Evolutionary conservation across 2,329 filamentous ascomycete species (phyloP).

Genomic region (Leptosphaerulina australis): DNA sequence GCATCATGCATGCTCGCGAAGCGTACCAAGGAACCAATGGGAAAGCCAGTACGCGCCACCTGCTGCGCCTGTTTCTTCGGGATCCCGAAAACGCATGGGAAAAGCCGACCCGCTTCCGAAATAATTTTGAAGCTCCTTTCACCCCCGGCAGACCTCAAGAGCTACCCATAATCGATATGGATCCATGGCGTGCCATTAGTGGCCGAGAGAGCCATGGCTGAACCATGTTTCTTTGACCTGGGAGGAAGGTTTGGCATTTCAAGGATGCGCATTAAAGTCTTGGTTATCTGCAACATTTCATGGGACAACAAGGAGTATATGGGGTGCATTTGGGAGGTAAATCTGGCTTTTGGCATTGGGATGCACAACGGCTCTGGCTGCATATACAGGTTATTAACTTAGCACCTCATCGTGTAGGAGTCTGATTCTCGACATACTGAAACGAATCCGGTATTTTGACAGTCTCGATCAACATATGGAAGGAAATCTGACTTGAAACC

Average conservation of each 20-base stretch:
- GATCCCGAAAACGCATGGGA: slow-evolving; percentile 44
- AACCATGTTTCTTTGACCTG: background rate
- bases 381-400: slow-evolving; percentile 15
- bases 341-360: slow-evolving; percentile 2
- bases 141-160: slow-evolving; percentile 37
- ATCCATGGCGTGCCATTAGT: slow-evolving; percentile 48
- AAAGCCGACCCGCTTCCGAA: slow-evolving; percentile 35
- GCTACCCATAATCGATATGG: slow-evolving; percentile 42
- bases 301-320: slow-evolving; percentile 5
- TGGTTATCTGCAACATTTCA: slow-evolving; percentile 11
- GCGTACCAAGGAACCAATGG: slow-evolving; percentile 37
- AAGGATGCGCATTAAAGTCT: background rate
- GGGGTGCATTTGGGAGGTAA: slow-evolving; percentile 13
- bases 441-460: slow-evolving; percentile 6
- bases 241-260: background rate
- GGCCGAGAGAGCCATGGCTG: slow-evolving; percentile 49
- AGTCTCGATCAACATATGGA: slow-evolving; percentile 14
- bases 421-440: slow-evolving; percentile 18
- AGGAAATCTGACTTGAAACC: background rate
- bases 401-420: slow-evolving; percentile 15
- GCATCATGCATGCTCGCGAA: slow-evolving; percentile 46
- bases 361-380: slow-evolving; percentile 6
- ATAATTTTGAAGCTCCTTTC: slow-evolving; percentile 45
- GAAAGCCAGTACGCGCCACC: slow-evolving; percentile 40
- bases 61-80: slow-evolving; percentile 48